Base-by-base conservation (phyloP, 257 asterid species). In the Salvia splendens region DNA sequence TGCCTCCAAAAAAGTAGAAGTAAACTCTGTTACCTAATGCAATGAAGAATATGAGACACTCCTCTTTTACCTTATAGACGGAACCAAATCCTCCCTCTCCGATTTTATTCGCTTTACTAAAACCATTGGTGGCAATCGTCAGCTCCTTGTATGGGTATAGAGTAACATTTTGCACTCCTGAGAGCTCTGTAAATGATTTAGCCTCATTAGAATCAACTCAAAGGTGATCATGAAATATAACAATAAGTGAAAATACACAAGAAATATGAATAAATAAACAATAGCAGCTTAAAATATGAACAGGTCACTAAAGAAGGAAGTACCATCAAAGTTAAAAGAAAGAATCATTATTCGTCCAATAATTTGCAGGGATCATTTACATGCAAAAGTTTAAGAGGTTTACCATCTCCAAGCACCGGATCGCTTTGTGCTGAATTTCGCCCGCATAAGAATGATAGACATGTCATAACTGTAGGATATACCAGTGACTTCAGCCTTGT, bases 81-180 rank as follows among this genome's bases (percentile, higher is more conserved):
- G 86, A 79, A 69, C 99, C 99, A 77, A 94, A 94, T 66, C 97
- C 99, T 42, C 99, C 99, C 81, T 82, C 96, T 66, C 99, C 99
- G 20, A 94, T 82, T 80, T 94, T 94, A 73, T 85, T 90, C 28
- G 72, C 57, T 50, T 71, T 81, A 80, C 89, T 84, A 70, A 82
- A 94, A 73, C 80, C 95, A 68, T 87, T 50, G 5, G 99, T 91
- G 51, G 96, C 97, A 0, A 71, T 57, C 69, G 75, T 76, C 78
- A 94, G 83, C 65, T 83, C 95, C 84, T 76, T 91, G 84, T 91
- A 84, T 3, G 93, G 78, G 88, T 83, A 94, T 59, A 81, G 67
- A 45, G 32, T 75, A 51, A 88, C 93, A 40, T 87, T 85, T 64
- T 70, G 60, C 71, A 83, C 59, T 36, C 78, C 80, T 28, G 89